These are phyloP conservation scores for Mycena amicta DNA, from an alignment of 768 basidiomycete species.

Conservation along the genomic window DNA sequence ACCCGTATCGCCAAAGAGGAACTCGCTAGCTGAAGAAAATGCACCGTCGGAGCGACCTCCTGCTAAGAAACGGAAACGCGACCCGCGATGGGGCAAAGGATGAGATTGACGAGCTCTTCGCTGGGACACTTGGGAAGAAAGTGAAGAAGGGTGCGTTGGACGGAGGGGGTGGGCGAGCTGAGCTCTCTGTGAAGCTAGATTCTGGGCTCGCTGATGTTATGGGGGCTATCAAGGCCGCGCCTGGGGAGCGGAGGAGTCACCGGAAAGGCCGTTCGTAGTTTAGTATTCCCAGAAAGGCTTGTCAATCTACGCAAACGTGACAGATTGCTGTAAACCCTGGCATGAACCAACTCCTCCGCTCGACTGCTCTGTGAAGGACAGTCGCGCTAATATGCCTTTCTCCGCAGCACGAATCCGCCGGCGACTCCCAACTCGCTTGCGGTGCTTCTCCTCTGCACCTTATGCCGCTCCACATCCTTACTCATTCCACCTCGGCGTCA, in stretches of 20 bases:
- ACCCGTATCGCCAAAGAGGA: neutral
- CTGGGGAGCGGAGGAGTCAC: neutral
- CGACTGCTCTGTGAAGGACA: no score
- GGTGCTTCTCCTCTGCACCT: neutral
- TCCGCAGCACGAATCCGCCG: neutral
- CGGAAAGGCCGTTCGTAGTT: neutral
- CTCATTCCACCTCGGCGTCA: slow-evolving; percentile 18
- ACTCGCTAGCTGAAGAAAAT: neutral
- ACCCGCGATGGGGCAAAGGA: slow-evolving; percentile 44
- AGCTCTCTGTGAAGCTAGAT: slow-evolving; percentile 12
- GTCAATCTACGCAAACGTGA: no score
- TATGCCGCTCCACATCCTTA: slow-evolving; percentile 11
- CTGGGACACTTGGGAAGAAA: slow-evolving; percentile 57
- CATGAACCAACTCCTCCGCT: no score
- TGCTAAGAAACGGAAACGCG: slow-evolving; percentile 50
- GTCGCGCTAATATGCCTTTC: neutral
- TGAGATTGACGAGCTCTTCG: slow-evolving; percentile 79
- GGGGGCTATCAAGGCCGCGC: neutral
- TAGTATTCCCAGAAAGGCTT: neutral
- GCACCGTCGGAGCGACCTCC: slow-evolving; percentile 19
- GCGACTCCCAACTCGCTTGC: neutral
- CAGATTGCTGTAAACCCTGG: no score
- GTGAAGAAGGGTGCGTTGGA: slow-evolving; percentile 56
- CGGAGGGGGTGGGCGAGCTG: slow-evolving; percentile 28
- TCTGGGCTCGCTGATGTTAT: neutral